Evolutionary conservation across 345 rosid genomes (phyloP), one percentile per base, ranked within the genome.

Genomic region (Anacardium occidentale): DNA sequence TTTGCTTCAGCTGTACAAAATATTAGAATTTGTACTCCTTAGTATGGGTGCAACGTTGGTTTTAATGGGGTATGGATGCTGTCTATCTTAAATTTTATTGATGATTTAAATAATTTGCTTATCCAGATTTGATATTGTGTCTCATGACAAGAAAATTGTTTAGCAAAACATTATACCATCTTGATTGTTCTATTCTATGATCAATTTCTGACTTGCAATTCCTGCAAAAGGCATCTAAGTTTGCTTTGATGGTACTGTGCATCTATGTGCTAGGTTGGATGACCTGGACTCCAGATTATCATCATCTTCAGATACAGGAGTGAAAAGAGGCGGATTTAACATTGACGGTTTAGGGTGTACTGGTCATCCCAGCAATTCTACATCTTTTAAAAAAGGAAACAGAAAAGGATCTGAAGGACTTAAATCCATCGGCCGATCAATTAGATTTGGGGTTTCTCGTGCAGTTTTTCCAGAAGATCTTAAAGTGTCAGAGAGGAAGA

Each of bases 381-480:
- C 85, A 75, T 92, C 97, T 48, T 89, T 95, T 51, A 90, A 87
- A 80, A 83, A 67, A 77, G 94, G 98, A 29, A 83, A 92, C 79
- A 87, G 73, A 65, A 90, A 77, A 72, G 98, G 99, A 32, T 92
- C 98, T 6, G 96, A 87, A 79, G 99, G 99, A 25, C 96, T 95
- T 24, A 90, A 86, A 77, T 90, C 99, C 50, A 74, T 95, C 70
- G 98, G 99, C 58, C 92, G 96, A 52, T 89, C 99, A 14, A 89
- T 95, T 67, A 77, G 97, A 62, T 86, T 95, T 64, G 98, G 98
- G 65, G 98, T 94, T 58, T 83, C 98, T 20, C 85, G 91, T 18
- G 97, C 94, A 0, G 97, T 95, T 53, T 95, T 95, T 72, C 97
- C 99, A 0, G 98, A 95, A 83, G 99, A 95, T 82, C 92, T 95